Conservation (phyloP, 1,139 yeast genomes). For the Candida glucosophila region DNA sequence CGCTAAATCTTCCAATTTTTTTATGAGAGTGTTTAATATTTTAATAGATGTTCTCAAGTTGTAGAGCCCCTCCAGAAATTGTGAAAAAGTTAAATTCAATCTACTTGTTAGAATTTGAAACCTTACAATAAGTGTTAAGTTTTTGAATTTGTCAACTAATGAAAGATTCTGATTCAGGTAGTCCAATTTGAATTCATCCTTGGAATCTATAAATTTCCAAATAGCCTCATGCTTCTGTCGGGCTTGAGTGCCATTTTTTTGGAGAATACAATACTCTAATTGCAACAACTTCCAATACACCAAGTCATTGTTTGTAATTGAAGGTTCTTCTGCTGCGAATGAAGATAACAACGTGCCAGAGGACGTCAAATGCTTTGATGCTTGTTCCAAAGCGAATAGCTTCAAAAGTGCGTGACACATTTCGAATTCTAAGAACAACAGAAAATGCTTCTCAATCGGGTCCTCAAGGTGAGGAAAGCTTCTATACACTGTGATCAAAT, state of each 20-base stretch:
- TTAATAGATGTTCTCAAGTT: constrained; percentile 31
- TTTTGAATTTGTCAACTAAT: constrained; percentile 18
- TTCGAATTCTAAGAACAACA: constrained; percentile 8
- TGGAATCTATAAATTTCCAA: constrained; percentile 15
- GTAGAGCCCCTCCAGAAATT: constrained; percentile 16
- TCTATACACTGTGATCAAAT: constrained; percentile 11
- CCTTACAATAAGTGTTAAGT: constrained; percentile 26
- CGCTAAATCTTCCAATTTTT: constrained; percentile 20
- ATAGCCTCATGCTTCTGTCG: constrained; percentile 15
- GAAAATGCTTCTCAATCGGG: constrained; percentile 2
- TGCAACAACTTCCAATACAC: constrained; percentile 24
- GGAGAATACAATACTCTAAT: constrained; percentile 14
- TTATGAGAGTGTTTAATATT: constrained; percentile 32
- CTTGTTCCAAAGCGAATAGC: constrained; percentile 7
- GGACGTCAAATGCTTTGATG: constrained; percentile 8
- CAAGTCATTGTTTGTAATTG: constrained; percentile 7
- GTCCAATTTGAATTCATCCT: constrained; percentile 20
- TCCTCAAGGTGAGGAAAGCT: not conserved
- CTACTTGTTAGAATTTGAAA: constrained; percentile 23
- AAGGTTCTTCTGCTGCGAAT: not conserved
- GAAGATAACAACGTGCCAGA: constrained; percentile 10
- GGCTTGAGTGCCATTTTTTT: constrained; percentile 11
- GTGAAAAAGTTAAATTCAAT: constrained; percentile 9
- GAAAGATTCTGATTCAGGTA: constrained; percentile 8
- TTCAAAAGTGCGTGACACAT: constrained; percentile 9